Conservation (phyloP, 2,329 filamentous ascomycete species). For the Aspergillus versicolor region DNA sequence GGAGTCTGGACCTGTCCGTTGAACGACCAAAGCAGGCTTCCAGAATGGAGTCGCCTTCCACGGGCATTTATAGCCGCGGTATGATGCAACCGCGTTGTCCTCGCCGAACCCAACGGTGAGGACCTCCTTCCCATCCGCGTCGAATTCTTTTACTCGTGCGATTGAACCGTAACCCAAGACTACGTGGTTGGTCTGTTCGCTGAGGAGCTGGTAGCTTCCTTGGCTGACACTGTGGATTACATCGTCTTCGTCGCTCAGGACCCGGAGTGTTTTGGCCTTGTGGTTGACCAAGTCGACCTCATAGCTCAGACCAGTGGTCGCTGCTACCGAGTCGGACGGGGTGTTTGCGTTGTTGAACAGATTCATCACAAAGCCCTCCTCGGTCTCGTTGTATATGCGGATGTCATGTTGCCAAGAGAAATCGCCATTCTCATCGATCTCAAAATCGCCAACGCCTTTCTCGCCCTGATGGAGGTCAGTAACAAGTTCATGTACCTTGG, state of each 20-base stretch:
- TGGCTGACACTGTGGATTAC: constrained; percentile 29
- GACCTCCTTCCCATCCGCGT: constrained; percentile 29
- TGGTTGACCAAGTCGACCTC: constrained; percentile 24
- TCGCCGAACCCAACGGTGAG: constrained; percentile 34
- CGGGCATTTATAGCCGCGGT: constrained; percentile 36
- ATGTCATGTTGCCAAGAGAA: constrained; percentile 39
- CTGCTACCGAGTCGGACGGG: constrained; percentile 18
- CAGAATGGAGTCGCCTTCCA: constrained; percentile 36
- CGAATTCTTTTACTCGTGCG: constrained; percentile 37
- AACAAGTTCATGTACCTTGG: background rate
- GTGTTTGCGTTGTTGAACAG: constrained; percentile 35
- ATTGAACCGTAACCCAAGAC: constrained; percentile 38
- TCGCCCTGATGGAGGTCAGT: constrained; percentile 17
- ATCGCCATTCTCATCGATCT: constrained; percentile 16
- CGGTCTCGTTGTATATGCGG: constrained; percentile 35
- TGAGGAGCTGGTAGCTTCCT: constrained; percentile 30
- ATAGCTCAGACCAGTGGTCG: constrained; percentile 24
- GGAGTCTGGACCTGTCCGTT: constrained; percentile 12
- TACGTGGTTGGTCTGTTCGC: constrained; percentile 21
- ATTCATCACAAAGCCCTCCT: constrained; percentile 31
- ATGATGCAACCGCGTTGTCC: constrained; percentile 31
- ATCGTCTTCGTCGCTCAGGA: constrained; percentile 23
- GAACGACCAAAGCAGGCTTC: constrained; percentile 23
- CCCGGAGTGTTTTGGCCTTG: constrained; percentile 23
- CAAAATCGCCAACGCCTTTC: constrained; percentile 26